Percentiles rank a stretch among this genome's conserved stretches.
Evolutionary conservation across 768 basidiomycete species (phyloP).

Genomic region (Mycena kentingensis): DNA sequence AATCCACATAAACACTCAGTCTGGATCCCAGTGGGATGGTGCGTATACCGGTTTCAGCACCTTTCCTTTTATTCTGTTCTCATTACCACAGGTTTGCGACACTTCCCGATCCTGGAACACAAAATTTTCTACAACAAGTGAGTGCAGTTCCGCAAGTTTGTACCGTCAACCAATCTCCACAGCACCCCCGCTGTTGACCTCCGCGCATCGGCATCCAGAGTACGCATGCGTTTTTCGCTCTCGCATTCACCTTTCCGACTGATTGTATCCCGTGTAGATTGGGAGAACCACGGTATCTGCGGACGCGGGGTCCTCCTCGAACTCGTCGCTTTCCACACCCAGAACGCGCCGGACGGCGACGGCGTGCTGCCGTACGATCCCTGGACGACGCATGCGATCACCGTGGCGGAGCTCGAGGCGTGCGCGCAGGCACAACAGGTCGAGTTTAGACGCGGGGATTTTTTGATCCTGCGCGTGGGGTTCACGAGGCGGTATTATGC

Average conservation of each 20-base stretch:
- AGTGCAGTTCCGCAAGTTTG: conserved; percentile 1
- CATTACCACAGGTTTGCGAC: conserved; percentile 24
- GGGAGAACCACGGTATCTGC: conserved; percentile 71
- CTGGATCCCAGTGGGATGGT: conserved; percentile 73
- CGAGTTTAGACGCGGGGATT: conserved; percentile 58
- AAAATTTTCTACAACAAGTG: conserved; percentile 68
- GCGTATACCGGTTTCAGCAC: no score
- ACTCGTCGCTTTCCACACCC: conserved; percentile 54
- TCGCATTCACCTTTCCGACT: no score
- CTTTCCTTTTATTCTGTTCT: not conserved
- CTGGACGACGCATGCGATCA: conserved; percentile 57
- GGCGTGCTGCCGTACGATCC: conserved; percentile 63
- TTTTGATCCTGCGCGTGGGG: conserved; percentile 61
- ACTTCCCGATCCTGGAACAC: conserved; percentile 56
- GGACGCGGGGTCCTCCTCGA: conserved; percentile 71
- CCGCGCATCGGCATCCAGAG: conserved; percentile 70
- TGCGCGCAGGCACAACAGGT: conserved; percentile 64
- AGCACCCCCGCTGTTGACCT: conserved; percentile 50
- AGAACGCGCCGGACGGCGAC: no score
- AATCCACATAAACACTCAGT: conserved; percentile 73
- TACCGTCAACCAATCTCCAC: not conserved
- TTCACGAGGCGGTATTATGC: conserved; percentile 60
- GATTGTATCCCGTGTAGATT: conserved; percentile 54
- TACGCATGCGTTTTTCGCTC: conserved; percentile 35
- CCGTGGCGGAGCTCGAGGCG: conserved; percentile 55